phyloP scores from a whole-genome alignment of 306 rosid genomes.

The Cucumis hystrix region DNA sequence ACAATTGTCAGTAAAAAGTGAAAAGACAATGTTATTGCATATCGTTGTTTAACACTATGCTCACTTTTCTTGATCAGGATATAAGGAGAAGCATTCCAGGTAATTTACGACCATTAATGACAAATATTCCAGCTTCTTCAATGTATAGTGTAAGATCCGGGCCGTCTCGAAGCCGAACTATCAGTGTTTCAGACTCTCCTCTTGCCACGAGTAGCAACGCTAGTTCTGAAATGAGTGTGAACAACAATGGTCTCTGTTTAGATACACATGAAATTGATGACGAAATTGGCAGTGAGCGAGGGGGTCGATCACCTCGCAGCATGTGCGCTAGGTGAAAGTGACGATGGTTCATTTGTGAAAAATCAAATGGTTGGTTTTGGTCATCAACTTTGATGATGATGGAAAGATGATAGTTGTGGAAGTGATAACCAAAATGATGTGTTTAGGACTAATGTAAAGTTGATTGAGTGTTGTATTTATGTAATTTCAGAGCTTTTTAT shows the following conservation, averaged over 20 bases:
- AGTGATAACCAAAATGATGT: slow-evolving; percentile 31
- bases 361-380: slow-evolving; percentile 5
- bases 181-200: slow-evolving; percentile 81
- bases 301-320: slow-evolving; percentile 57
- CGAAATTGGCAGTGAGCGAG: slow-evolving; percentile 65
- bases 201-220: slow-evolving; percentile 93
- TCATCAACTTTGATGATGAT: slow-evolving; percentile 19
- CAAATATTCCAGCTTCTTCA: slow-evolving; percentile 94
- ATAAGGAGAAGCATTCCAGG: slow-evolving; percentile 86
- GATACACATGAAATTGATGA: slow-evolving; percentile 68
- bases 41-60: neutral
- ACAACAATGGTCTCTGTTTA: slow-evolving; percentile 74
- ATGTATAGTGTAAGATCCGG: slow-evolving; percentile 93
- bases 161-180: slow-evolving; percentile 62
- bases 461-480: slow-evolving; percentile 23
- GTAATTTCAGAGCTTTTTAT: slow-evolving; percentile 29
- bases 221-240: slow-evolving; percentile 85
- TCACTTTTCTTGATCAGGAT: slow-evolving; percentile 35
- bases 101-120: slow-evolving; percentile 79
- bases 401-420: slow-evolving; percentile 15
- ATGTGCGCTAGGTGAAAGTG: slow-evolving; percentile 46
- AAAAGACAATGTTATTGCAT: neutral
- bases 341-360: neutral
- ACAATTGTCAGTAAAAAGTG: too few species aligned
- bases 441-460: slow-evolving; percentile 38